Conservation (phyloP, 2,329 filamentous ascomycete species). For the Aureobasidium sp. region DNA sequence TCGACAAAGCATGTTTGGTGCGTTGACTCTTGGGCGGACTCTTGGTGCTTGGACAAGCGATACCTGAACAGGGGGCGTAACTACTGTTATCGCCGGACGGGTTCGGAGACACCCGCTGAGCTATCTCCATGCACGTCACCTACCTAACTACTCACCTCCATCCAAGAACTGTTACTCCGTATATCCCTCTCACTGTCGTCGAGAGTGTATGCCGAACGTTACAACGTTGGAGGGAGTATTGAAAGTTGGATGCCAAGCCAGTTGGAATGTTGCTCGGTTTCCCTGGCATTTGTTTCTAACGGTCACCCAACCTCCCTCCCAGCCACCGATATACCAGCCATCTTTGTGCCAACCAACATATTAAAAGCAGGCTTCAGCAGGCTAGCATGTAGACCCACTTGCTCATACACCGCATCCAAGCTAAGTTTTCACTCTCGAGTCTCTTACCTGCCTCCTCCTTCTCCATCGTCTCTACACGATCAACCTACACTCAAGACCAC, state of each 20-base stretch:
- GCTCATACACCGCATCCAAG: neutral
- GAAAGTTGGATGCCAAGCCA: neutral
- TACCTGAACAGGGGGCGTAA: neutral
- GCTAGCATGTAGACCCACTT: constrained; percentile 6
- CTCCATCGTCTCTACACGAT: neutral
- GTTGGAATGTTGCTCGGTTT: constrained; percentile 9
- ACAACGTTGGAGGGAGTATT: neutral
- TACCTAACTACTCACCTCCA: too few species aligned
- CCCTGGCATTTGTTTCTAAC: constrained; percentile 4
- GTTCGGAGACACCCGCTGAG: neutral
- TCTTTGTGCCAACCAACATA: constrained; percentile 3
- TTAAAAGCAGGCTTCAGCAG: constrained; percentile 6
- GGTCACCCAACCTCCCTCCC: constrained; percentile 6
- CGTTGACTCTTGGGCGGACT: neutral
- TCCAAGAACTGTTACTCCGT: neutral
- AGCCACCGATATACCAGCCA: constrained; percentile 9
- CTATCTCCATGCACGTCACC: too few species aligned
- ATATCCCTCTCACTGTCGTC: neutral
- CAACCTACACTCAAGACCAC: neutral
- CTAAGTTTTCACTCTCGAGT: constrained; percentile 1
- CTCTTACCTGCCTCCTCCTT: neutral
- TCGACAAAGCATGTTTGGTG: neutral
- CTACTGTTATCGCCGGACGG: neutral
- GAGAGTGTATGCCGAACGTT: neutral
- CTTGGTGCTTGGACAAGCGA: neutral